Evolutionary conservation across 805 yeast genomes (phyloP).

Genomic region (Peterozyma toletana): DNA sequence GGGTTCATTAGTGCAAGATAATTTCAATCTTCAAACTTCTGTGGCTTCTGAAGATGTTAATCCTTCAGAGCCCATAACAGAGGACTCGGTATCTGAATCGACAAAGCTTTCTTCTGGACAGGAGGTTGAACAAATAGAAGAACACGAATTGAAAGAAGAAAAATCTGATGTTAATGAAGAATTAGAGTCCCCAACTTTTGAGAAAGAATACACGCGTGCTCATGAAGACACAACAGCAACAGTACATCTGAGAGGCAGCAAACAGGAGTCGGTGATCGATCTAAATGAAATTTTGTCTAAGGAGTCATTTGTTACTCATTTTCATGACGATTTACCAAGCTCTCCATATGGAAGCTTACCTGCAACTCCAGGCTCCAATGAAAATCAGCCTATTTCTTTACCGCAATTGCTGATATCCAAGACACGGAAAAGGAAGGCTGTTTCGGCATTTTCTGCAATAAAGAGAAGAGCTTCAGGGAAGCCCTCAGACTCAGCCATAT

Average conservation of each 20-base stretch:
- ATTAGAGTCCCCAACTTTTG: not conserved
- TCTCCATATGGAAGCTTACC: no score
- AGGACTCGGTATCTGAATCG: not conserved
- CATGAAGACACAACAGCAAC: not conserved
- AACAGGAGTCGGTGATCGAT: not conserved
- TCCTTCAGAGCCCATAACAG: not conserved
- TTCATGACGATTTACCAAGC: no score
- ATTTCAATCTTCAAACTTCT: not conserved
- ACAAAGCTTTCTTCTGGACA: not conserved
- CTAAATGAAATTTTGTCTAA: no score
- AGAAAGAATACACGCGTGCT: not conserved
- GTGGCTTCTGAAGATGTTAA: not conserved
- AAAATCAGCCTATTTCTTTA: no score
- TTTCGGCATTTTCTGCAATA: slow-evolving; percentile 7
- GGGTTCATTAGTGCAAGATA: not conserved
- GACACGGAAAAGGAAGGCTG: not conserved
- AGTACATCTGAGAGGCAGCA: not conserved
- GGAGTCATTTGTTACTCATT: no score
- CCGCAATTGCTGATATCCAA: no score
- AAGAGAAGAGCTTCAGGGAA: not conserved
- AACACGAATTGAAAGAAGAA: not conserved
- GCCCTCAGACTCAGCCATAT: not conserved
- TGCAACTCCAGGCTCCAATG: no score
- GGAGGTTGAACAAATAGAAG: not conserved
- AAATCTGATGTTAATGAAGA: not conserved